Evolutionary conservation across 176 grass and related monocot species (phyloP), one percentile per base, ranked within the genome.

Genomic region (Zizania latifolia): DNA sequence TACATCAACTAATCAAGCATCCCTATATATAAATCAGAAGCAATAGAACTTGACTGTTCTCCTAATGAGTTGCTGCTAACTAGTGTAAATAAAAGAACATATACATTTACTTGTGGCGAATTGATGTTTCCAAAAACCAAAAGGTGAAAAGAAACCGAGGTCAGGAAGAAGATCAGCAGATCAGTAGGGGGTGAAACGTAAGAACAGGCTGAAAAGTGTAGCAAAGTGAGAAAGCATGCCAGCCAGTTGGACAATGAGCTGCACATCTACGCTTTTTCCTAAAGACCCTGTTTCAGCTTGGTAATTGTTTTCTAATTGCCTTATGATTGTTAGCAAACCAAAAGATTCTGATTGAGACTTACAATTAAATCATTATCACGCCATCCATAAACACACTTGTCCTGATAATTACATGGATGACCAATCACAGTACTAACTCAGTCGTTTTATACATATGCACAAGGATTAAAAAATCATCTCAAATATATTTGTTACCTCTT

Each of bases 141-240:
- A n/a, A 12, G 15, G 37, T 5, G 2, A 53, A 2, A 48, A 0
- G 6, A 37, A 29, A 21, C 6, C 1, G 0, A 53, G 22, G 36
- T 3, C 8, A 48, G 14, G 27, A 16, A 35, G 44, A 28, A 26
- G 14, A 58, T 21, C 38, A 69, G 29, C 6, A 10, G 6, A 26
- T 23, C 0, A 1, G 10, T 7, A 36, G 78, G 61, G 50, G 35
- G 1, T 22, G 30, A 21, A 27, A 58, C 4, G 60, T 48, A 48
- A 79, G 34, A 68, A 65, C 41, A 45, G 62, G 68, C 33, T 68
- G 68, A 56, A 81, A 85, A 36, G 74, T 11, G 34, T n/a, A n/a
- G 43, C 12, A 38, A 77, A 61, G 17, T 53, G 1, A 0, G 19
- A 84, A 53, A 10, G 51, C 3, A 22, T 36, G 27, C 44, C 65